phyloP scores from a whole-genome alignment of 805 yeast genomes.

The Kurtzmaniella fragi region DNA sequence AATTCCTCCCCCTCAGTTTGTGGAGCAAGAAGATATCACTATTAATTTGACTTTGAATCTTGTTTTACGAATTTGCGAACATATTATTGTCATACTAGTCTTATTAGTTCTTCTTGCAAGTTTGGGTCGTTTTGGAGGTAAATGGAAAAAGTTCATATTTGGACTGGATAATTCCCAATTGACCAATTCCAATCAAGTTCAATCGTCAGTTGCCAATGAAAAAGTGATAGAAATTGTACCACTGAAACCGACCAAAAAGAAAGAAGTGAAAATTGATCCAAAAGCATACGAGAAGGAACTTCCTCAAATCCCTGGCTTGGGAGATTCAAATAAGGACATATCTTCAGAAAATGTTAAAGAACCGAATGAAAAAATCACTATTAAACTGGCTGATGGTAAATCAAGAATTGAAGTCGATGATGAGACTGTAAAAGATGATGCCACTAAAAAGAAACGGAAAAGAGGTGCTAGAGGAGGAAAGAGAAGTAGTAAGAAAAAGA shows the following conservation, averaged over 20 bases:
- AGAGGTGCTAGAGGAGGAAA: slow-evolving; percentile 86
- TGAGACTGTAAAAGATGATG: slow-evolving; percentile 8
- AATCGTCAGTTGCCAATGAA: no score
- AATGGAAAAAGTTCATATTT: slow-evolving; percentile 8
- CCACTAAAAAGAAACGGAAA: slow-evolving; percentile 56
- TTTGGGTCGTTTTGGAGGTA: slow-evolving; percentile 31
- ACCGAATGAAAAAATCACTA: not conserved
- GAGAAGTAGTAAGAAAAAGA: slow-evolving; percentile 43
- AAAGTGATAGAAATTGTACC: not conserved
- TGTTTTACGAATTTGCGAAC: slow-evolving; percentile 39
- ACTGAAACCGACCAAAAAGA: not conserved
- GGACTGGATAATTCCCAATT: not conserved
- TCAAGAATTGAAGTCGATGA: slow-evolving; percentile 13
- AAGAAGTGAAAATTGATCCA: no score
- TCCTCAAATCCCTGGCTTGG: no score
- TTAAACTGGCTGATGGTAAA: not conserved
- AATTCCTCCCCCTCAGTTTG: slow-evolving; percentile 2
- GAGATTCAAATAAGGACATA: not conserved
- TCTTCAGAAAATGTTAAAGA: not conserved
- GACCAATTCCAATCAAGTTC: not conserved
- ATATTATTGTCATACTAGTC: slow-evolving; percentile 40
- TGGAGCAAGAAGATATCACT: not conserved
- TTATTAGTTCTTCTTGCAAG: slow-evolving; percentile 30
- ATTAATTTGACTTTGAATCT: slow-evolving; percentile 9
- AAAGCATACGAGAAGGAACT: no score